These are phyloP conservation scores for Penicillium manginii DNA, from an alignment of 495 filamentous ascomycete genomes.

Conservation along the genomic window DNA sequence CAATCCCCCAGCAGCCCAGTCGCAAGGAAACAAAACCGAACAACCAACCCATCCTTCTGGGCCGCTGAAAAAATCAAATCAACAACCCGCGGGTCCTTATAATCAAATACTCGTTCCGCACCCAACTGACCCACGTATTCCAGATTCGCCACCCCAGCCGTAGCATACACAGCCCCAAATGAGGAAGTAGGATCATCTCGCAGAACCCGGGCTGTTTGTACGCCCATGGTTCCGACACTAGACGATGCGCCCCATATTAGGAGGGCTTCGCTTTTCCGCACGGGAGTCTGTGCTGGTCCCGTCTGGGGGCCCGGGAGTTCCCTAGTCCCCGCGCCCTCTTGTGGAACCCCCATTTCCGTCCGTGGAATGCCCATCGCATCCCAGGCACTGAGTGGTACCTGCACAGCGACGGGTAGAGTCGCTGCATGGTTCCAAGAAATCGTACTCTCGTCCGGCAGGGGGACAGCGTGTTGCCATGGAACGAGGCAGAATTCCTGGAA, in stretches of 20 bases:
- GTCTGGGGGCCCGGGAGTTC: too few relatives aligned
- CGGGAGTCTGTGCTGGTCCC: neutral
- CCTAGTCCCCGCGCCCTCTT: too few relatives aligned
- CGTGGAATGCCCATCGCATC: slow-evolving; percentile 35
- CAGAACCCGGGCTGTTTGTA: slow-evolving; percentile 46
- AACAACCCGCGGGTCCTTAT: slow-evolving; percentile 48
- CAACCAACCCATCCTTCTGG: slow-evolving; percentile 40
- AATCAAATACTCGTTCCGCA: slow-evolving; percentile 54
- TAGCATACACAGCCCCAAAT: slow-evolving; percentile 46
- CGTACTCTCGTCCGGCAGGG: slow-evolving; percentile 38
- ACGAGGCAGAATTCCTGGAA: slow-evolving; percentile 49
- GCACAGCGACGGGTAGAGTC: slow-evolving; percentile 46
- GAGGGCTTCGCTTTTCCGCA: slow-evolving; percentile 32
- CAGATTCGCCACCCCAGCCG: slow-evolving; percentile 50
- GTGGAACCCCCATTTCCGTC: slow-evolving; percentile 17
- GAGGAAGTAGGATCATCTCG: slow-evolving; percentile 34
- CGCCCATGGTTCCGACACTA: slow-evolving; percentile 47
- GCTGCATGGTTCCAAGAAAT: slow-evolving; percentile 49
- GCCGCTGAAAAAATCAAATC: slow-evolving; percentile 46
- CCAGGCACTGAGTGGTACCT: slow-evolving; percentile 36
- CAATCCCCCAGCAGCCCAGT: slow-evolving; percentile 36
- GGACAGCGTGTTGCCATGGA: slow-evolving; percentile 39
- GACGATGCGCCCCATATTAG: slow-evolving; percentile 54
- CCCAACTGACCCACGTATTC: slow-evolving; percentile 49
- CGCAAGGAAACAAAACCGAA: slow-evolving; percentile 47